phyloP scores from a whole-genome alignment of 1,284 basidiomycete genomes.

The Cutaneotrichosporon daszewskae region DNA sequence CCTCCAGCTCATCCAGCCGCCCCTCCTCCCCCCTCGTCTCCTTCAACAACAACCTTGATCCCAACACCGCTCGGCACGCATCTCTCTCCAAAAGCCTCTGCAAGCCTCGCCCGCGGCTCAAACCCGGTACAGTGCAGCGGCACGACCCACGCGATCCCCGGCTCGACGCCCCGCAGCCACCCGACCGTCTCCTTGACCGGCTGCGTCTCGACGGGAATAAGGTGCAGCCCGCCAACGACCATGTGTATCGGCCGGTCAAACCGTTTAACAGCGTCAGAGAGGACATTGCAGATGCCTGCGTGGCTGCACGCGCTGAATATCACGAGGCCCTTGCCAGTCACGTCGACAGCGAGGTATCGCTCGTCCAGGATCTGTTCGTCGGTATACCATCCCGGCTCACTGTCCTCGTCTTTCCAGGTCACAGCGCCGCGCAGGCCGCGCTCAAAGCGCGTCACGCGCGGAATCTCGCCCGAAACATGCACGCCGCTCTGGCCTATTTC shows the following conservation, averaged over 20 bases:
- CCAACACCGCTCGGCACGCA: slow-evolving; percentile 66
- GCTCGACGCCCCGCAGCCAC: slow-evolving; percentile 58
- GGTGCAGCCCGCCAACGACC: slow-evolving; percentile 75
- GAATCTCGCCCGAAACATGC: slow-evolving; percentile 70
- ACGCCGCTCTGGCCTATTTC: slow-evolving; percentile 62
- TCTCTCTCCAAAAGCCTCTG: slow-evolving; percentile 61
- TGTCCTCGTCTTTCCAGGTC: slow-evolving; percentile 54
- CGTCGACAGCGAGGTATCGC: slow-evolving; percentile 67
- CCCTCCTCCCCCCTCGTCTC: slow-evolving; percentile 33
- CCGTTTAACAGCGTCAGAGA: slow-evolving; percentile 59
- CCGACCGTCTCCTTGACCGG: slow-evolving; percentile 65
- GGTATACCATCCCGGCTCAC: slow-evolving; percentile 52
- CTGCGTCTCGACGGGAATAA: slow-evolving; percentile 59
- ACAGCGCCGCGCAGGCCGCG: slow-evolving; percentile 61
- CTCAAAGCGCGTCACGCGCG: slow-evolving; percentile 63
- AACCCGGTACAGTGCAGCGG: slow-evolving; percentile 82
- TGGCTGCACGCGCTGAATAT: slow-evolving; percentile 81
- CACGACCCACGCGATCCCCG: slow-evolving; percentile 62
- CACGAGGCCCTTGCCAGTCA: slow-evolving; percentile 68
- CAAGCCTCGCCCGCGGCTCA: slow-evolving; percentile 61
- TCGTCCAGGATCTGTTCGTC: slow-evolving; percentile 76
- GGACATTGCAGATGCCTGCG: slow-evolving; percentile 75
- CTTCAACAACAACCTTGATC: slow-evolving; percentile 53
- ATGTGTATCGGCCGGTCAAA: slow-evolving; percentile 68
- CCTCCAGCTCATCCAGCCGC: slow-evolving; percentile 12